phyloP scores from a whole-genome alignment of 495 filamentous ascomycete genomes.

The Penicillium malachiteum region DNA sequence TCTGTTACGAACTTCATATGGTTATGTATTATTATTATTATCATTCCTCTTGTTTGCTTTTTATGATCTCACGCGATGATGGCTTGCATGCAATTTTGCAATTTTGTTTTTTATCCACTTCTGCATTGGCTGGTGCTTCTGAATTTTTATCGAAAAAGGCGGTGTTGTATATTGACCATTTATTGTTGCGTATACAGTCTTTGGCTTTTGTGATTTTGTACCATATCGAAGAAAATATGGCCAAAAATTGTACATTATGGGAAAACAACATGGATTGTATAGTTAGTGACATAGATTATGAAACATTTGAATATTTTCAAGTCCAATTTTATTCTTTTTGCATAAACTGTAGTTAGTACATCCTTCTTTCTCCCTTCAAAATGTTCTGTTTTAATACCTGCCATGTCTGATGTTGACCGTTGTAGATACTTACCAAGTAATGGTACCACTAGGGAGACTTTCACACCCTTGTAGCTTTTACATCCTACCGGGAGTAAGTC shows the following conservation, averaged over 20 bases:
- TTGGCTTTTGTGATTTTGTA: not conserved
- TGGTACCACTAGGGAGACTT: too few relatives aligned
- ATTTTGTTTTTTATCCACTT: not conserved
- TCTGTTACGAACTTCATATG: constrained; percentile 22
- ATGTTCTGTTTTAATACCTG: too few relatives aligned
- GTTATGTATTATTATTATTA: constrained; percentile 22
- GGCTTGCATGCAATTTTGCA: constrained; percentile 19
- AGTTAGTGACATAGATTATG: not conserved
- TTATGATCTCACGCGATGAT: constrained; percentile 30
- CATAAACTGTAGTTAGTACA: too few relatives aligned
- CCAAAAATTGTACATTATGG: constrained; percentile 9
- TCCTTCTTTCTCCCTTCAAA: too few relatives aligned
- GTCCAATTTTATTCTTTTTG: not conserved
- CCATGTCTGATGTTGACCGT: too few relatives aligned
- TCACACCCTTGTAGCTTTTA: too few relatives aligned
- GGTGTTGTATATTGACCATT: constrained; percentile 2
- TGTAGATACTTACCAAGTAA: too few relatives aligned
- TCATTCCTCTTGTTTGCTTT: constrained; percentile 5
- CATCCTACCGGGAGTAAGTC: too few relatives aligned
- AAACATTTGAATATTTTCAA: not conserved
- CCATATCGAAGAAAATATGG: constrained; percentile 4
- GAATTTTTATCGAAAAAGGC: not conserved
- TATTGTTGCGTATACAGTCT: not conserved
- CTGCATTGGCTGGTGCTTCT: constrained; percentile 6
- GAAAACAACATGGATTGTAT: not conserved